These are phyloP conservation scores for Acacia pycnantha DNA, from an alignment of 331 rosid genomes.

Conservation along the genomic window DNA sequence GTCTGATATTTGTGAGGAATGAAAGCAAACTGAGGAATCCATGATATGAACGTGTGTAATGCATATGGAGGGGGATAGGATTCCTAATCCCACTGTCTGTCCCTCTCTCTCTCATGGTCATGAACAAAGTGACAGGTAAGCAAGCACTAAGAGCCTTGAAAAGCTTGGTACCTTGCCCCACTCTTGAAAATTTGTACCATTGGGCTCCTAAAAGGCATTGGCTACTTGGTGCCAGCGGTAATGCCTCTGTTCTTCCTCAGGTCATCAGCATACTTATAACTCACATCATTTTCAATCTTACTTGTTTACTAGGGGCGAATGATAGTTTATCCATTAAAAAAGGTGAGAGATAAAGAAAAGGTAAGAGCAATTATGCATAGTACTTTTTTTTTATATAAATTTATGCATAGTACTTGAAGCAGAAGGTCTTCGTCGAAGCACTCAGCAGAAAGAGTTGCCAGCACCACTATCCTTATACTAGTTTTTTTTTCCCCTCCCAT, in stretches of 20 bases:
- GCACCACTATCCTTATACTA: background rate
- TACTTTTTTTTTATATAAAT: too few relatives aligned
- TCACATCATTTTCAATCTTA: slow-evolving; percentile 29
- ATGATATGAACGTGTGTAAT: slow-evolving; percentile 20
- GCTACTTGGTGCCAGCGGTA: slow-evolving; percentile 20
- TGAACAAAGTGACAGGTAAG: slow-evolving; percentile 31
- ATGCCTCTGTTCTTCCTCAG: background rate
- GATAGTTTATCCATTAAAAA: slow-evolving; percentile 22
- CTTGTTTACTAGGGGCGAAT: slow-evolving; percentile 1
- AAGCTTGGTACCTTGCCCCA: slow-evolving; percentile 42
- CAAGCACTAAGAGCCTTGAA: slow-evolving; percentile 22
- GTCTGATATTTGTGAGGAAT: slow-evolving; percentile 3
- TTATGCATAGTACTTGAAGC: slow-evolving; percentile 3
- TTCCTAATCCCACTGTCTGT: slow-evolving; percentile 37
- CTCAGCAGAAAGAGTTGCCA: background rate
- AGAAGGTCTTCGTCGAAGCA: background rate
- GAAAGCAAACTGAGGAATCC: slow-evolving; percentile 7
- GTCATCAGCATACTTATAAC: background rate
- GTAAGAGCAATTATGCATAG: slow-evolving; percentile 8
- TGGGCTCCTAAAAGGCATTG: slow-evolving; percentile 27
- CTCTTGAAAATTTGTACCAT: slow-evolving; percentile 32
- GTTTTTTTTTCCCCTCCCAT: background rate
- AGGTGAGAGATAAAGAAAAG: background rate
- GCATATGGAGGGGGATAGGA: slow-evolving; percentile 2
- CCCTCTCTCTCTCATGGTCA: slow-evolving; percentile 20